These are phyloP conservation scores for Trichophyton equinum DNA, from an alignment of 2,329 filamentous ascomycete species.

Conservation along the genomic window DNA sequence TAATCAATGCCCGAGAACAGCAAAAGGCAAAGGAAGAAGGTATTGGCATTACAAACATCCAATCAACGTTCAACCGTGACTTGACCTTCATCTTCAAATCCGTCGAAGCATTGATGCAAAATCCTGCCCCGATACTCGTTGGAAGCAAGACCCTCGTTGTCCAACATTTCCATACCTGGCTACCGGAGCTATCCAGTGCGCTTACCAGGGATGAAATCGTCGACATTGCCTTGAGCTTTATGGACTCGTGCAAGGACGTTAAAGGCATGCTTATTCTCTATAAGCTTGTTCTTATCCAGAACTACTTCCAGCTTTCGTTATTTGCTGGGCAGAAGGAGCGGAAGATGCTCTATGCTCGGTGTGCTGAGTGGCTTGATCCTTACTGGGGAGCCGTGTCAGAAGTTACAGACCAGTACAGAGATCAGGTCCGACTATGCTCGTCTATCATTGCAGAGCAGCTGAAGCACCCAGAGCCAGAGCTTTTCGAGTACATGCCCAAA, in stretches of 20 bases:
- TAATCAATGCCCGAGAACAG: constrained; percentile 74
- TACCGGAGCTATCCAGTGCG: constrained; percentile 74
- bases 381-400: constrained; percentile 73
- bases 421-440: constrained; percentile 86
- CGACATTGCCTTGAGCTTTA: constrained; percentile 81
- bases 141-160: constrained; percentile 91
- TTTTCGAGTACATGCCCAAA: constrained; percentile 80
- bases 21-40: constrained; percentile 80
- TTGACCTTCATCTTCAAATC: constrained; percentile 80
- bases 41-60: constrained; percentile 63
- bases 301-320: constrained; percentile 70
- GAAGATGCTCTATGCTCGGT: constrained; percentile 63
- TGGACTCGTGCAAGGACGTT: constrained; percentile 76
- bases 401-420: constrained; percentile 74
- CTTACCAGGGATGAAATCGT: constrained; percentile 74
- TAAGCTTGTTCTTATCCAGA: constrained; percentile 83
- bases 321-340: constrained; percentile 70
- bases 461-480: constrained; percentile 62
- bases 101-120: constrained; percentile 80
- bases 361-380: constrained; percentile 77
- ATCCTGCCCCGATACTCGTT: constrained; percentile 68
- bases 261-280: constrained; percentile 87
- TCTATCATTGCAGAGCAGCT: constrained; percentile 82
- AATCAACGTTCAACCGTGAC: constrained; percentile 67
- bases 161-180: constrained; percentile 92